phyloP scores from a whole-genome alignment of 495 filamentous ascomycete species.

The Emericellopsis terricola region DNA sequence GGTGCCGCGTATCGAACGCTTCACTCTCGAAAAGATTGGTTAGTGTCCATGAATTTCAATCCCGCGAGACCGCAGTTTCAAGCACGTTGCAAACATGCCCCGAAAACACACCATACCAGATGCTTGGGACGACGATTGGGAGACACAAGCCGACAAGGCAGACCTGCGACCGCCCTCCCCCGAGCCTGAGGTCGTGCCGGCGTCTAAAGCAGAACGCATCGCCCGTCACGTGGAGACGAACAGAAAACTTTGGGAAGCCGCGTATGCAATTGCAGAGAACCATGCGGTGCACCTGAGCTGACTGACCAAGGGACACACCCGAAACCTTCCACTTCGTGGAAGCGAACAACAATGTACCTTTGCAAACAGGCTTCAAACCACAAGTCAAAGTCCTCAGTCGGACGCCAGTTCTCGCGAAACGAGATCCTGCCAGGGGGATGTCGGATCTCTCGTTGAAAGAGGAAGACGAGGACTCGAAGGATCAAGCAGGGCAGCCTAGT shows the following conservation, averaged over 20 bases:
- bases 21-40: too few species aligned
- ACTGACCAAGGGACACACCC: conserved; percentile 14
- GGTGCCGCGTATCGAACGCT: too few species aligned
- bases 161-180: conserved; percentile 6
- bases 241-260: conserved; percentile 72
- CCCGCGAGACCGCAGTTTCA: too few species aligned
- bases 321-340: conserved; percentile 59
- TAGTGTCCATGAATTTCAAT: too few species aligned
- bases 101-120: conserved; percentile 31
- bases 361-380: conserved; percentile 70
- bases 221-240: conserved; percentile 70
- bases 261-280: conserved; percentile 32
- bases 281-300: neutral
- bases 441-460: conserved; percentile 29
- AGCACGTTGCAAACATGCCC: too few species aligned
- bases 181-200: conserved; percentile 17
- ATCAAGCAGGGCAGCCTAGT: conserved; percentile 36
- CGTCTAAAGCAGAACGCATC: conserved; percentile 58
- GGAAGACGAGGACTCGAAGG: conserved; percentile 44
- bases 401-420: conserved; percentile 38
- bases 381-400: conserved; percentile 68
- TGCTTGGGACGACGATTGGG: conserved; percentile 87
- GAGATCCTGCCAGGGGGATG: conserved; percentile 36
- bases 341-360: conserved; percentile 41
- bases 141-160: conserved; percentile 43